Percentiles rank a stretch among this genome's conserved stretches.
Conservation (phyloP, 495 filamentous ascomycete species). For the Penicillium crystallinum region DNA sequence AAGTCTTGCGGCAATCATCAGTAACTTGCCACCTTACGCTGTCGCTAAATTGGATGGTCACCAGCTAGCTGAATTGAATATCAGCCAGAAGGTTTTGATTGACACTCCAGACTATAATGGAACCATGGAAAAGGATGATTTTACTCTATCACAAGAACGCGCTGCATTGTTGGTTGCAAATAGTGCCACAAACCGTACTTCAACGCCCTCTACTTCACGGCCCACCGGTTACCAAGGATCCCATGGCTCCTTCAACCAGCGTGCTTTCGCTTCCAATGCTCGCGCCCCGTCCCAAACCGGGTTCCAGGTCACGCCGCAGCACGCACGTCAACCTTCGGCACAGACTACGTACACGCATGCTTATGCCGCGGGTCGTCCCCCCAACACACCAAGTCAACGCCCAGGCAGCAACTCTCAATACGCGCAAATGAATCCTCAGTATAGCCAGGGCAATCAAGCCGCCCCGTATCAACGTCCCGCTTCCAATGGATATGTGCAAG, state of each 20-base stretch:
- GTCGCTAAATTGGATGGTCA: conserved; percentile 82
- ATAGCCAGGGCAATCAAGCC: conserved; percentile 30
- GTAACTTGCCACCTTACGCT: conserved; percentile 75
- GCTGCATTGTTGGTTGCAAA: conserved; percentile 26
- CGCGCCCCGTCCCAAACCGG: conserved; percentile 27
- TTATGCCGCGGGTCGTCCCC: conserved; percentile 33
- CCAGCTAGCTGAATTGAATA: conserved; percentile 71
- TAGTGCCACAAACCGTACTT: conserved; percentile 26
- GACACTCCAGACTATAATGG: conserved; percentile 68
- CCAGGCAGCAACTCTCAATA: conserved; percentile 34
- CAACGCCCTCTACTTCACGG: conserved; percentile 27
- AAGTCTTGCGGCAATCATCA: conserved; percentile 66
- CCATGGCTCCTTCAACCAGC: conserved; percentile 32
- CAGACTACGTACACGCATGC: conserved; percentile 31
- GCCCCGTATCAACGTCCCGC: conserved; percentile 37
- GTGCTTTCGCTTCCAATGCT: conserved; percentile 28
- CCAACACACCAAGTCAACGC: conserved; percentile 42
- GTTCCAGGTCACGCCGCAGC: conserved; percentile 38
- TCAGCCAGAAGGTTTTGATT: conserved; percentile 76
- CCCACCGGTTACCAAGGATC: conserved; percentile 28
- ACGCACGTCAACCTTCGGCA: conserved; percentile 37
- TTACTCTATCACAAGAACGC: conserved; percentile 37
- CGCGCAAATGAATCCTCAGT: conserved; percentile 34
- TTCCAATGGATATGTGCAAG: conserved; percentile 39
- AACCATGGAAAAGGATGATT: conserved; percentile 82